phyloP scores from a whole-genome alignment of 257 asterid genomes.

The Lavandula angustifolia region DNA sequence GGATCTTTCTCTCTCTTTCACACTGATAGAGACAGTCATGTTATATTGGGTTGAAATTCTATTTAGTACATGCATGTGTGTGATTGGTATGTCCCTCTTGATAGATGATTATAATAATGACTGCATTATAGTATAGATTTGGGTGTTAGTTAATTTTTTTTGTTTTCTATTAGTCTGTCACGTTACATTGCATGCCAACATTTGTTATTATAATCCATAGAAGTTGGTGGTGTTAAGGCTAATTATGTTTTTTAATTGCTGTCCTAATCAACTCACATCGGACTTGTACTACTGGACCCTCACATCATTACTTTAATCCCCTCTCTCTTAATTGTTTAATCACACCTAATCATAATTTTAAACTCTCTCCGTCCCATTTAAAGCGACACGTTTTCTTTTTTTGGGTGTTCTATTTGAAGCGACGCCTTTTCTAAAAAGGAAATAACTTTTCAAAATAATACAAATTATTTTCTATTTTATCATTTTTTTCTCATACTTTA shows the following conservation, averaged over 20 bases:
- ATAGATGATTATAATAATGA: slow-evolving; percentile 24
- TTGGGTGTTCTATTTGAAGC: no score
- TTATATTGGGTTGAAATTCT: slow-evolving; percentile 48
- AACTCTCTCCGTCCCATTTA: no score
- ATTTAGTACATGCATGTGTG: slow-evolving; percentile 49
- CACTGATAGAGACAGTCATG: no score
- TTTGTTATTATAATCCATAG: slow-evolving; percentile 52
- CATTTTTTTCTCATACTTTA: no score
- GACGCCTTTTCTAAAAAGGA: no score
- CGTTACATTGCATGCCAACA: slow-evolving; percentile 64
- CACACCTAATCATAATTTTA: slow-evolving; percentile 7
- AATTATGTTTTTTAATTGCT: slow-evolving; percentile 42
- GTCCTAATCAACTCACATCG: slow-evolving; percentile 92
- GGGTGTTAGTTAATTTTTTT: slow-evolving; percentile 34
- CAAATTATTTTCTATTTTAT: no score
- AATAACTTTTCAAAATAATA: no score
- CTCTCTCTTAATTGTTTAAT: slow-evolving; percentile 28
- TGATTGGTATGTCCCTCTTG: slow-evolving; percentile 38
- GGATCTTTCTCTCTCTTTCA: no score
- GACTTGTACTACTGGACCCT: slow-evolving; percentile 62
- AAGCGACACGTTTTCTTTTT: no score
- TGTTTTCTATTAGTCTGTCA: slow-evolving; percentile 38
- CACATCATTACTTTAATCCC: slow-evolving; percentile 46
- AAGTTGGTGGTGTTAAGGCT: slow-evolving; percentile 53
- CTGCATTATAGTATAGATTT: slow-evolving; percentile 25